Evolutionary conservation across 2,329 filamentous ascomycete species (phyloP), one percentile per base, ranked within the genome.

Genomic region (Xylaria digitata): DNA sequence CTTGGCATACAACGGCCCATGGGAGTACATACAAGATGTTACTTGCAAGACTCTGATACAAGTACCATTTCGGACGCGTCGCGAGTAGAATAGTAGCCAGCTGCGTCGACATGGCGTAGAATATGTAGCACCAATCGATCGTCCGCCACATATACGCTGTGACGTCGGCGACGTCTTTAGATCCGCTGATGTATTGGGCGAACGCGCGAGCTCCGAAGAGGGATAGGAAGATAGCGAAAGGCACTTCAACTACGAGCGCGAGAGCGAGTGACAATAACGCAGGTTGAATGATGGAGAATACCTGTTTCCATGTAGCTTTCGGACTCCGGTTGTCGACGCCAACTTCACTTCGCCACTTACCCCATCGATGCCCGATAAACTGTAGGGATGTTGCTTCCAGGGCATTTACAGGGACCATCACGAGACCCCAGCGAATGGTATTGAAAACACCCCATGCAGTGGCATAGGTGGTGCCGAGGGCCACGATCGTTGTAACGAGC

Each of bases 371-470:
- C 0, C 90, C 89, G 17, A 91, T 82, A 72, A 92, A 92, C 0
- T 88, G 82, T 0, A 90, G 78, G 0, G 88, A 83, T 0, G 90
- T 90, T 1, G 87, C 86, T 75, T 93, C 89, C 0, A 92, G 80
- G 0, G 89, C 84, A 67, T 88, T 85, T 0, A 93, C 88, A 0
- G 90, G 90, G 0, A 92, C 89, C 90, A 93, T 93, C 34, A 93
- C 80, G 0, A 93, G 80, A 0, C 90, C 90, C 90, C 90, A 92
- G 15, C 90, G 84, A 48, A 93, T 92, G 0, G 89, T 92, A 62
- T 86, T 90, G 79, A 93, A 93, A 9, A 92, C 82, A 1, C 89
- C 88, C 90, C 90, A 93, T 0, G 90, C 89, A 0, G 90, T 92
- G 0, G 89, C 87, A 75, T 93, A 93, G 6, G 87, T 84, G 0